Evolutionary conservation across 805 yeast species (phyloP), one percentile per base, ranked within the genome.

Genomic region (Hanseniaspora thailandica): DNA sequence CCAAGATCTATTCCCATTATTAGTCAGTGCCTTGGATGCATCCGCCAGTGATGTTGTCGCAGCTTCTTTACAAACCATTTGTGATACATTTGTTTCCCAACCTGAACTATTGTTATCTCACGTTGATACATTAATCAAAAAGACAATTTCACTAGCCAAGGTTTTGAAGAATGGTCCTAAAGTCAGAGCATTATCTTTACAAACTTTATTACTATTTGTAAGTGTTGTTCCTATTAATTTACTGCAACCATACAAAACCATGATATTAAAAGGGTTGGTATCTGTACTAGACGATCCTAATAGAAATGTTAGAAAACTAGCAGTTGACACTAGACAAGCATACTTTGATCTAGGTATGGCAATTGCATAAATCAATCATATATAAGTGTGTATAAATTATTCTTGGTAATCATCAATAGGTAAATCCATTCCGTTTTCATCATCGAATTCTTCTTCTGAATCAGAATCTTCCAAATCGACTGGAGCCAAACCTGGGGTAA

Each of bases 401-500:
- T 45, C 54, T 34, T 43, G 34, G 20, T 47, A 35, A 26, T 47
- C 43, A 20, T 26, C 36, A n/a, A 43, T 4, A 28, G 46, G 46
- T 43, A 43, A 30, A n/a, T 43, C 36, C 46, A 43, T 26, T 10
- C n/a, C 43, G n/a, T 43, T 39, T 33, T 47, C 33, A 10, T 22
- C 39, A 20, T 40, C 63, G 35, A 65, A 69, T 19, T 64, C 68
- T 19, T 64, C 68, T 38, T 64, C 62, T 12, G 64, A 62, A 25
- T 75, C 78, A 55, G 78, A 80, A 58, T 78, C 82, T 43, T 77
- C 75, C 58, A 73, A 70, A 34, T 80, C 89, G 23, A 85, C 88
- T 31, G 93, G 93, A 1, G 93, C 94, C 66, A 85, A 73, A 57
- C 94, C 94, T 0, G 93, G 94, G 0, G 94, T 85, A 53, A 85